These are phyloP conservation scores for Rauvolfia tetraphylla DNA, from an alignment of 257 asterid species.

Conservation along the genomic window DNA sequence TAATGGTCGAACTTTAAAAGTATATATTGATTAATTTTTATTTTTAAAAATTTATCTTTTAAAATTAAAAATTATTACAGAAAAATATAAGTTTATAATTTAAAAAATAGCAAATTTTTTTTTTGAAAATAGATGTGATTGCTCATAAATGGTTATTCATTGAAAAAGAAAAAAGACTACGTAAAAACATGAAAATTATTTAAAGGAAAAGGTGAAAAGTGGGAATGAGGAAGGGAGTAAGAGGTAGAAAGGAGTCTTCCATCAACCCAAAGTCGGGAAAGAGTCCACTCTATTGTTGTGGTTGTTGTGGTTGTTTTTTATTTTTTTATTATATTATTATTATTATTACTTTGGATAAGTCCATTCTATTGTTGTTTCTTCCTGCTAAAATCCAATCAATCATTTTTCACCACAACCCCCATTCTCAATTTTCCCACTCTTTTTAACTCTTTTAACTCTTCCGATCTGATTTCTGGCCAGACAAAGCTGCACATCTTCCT, in stretches of 20 bases:
- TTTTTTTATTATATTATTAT: no score
- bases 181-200: background rate
- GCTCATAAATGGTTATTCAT: no score
- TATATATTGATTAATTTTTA: no score
- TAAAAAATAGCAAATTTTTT: no score
- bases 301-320: no score
- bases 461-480: slow-evolving; percentile 15
- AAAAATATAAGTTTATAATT: no score
- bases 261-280: slow-evolving; percentile 7
- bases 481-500: slow-evolving; percentile 4
- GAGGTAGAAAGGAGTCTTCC: background rate
- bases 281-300: slow-evolving; percentile 1
- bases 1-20: no score
- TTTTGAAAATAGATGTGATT: no score
- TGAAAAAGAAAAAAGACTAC: no score
- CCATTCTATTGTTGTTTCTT: background rate
- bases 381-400: background rate
- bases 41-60: no score
- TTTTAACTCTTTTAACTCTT: background rate
- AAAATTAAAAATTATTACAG: no score
- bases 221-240: background rate
- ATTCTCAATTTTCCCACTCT: background rate
- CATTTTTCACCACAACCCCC: background rate
- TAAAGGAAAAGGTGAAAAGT: background rate
- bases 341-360: no score